Base-by-base conservation (phyloP, 768 basidiomycete genomes). In the Phaffia australis region DNA sequence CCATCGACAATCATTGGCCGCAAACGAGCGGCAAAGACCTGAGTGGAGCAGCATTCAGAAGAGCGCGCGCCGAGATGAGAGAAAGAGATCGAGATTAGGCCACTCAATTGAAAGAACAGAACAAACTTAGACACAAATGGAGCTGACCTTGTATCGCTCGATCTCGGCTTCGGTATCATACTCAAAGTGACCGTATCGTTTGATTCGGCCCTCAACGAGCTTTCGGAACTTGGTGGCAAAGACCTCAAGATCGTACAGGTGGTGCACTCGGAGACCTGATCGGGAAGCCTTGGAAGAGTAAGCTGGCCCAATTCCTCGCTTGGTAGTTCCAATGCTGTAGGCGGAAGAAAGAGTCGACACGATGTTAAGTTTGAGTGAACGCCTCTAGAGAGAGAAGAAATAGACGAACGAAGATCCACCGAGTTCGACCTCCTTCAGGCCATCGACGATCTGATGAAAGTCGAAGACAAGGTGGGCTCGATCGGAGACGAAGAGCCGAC, bases 381-480 rank as follows among this genome's bases (percentile, higher is more conserved):
- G 48, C 14, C 51, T 35, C 30, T 32, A 58, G 30, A n/a, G 23
- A 50, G 42, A 27, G 35, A 35, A 30, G 52, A 56, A 55, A 54
- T 58, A 61, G 60, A 65, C 46, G 51, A 71, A 85, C 85, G 86
- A 88, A 1, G 85, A 86, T 11, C 89, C 88, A 27, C 95, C 95
- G 27, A 98, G 83, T 76, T 98, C 95, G 49, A 91, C 89, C 76
- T 99, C 95, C 76, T 98, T 99, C 73, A 99, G 79, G 6, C 95
- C 95, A 74, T 99, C 95, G 32, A 98, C 95, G 73, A 98, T 97
- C 79, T 99, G 95, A 78, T 99, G 95, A 77, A 99, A 98, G 75
- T 98, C 95, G 74, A 99, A 92, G 46, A 99, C 95, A 69, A 99
- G 85, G 70, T 94, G 90, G 3, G 95, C 90, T 70, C 95, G 86